phyloP scores from a whole-genome alignment of 2,329 filamentous ascomycete genomes.

The Hypoxylon sp. region DNA sequence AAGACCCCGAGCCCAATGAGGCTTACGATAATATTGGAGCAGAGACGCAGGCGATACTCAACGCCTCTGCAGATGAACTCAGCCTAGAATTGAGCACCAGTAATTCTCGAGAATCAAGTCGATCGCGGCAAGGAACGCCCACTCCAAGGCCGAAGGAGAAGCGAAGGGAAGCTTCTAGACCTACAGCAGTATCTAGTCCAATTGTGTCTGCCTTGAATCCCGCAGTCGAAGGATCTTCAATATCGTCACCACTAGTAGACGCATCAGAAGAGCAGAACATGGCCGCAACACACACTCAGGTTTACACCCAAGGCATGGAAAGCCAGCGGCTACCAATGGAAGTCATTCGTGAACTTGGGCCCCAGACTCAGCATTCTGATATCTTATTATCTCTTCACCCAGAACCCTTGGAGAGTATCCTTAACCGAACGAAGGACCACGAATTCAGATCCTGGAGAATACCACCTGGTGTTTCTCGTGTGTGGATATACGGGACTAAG shows the following conservation, averaged over 20 bases:
- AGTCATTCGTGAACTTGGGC: constrained; percentile 43
- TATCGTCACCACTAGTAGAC: constrained; percentile 18
- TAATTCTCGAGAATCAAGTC: constrained; percentile 13
- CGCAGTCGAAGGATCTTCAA: constrained; percentile 22
- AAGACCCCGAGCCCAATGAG: constrained; percentile 25
- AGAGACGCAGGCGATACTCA: constrained; percentile 37
- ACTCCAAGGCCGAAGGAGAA: constrained; percentile 22
- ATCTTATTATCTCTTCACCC: constrained; percentile 64
- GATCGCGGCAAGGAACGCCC: constrained; percentile 10
- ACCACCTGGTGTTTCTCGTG: constrained; percentile 61
- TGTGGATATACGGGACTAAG: constrained; percentile 67
- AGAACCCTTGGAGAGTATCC: constrained; percentile 59
- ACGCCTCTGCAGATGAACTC: constrained; percentile 24
- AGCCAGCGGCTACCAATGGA: constrained; percentile 46
- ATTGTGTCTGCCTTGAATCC: constrained; percentile 7
- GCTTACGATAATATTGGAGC: constrained; percentile 31
- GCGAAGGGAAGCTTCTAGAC: background rate
- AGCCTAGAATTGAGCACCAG: constrained; percentile 16
- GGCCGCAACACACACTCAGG: constrained; percentile 22
- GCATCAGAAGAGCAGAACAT: constrained; percentile 19
- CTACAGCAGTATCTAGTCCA: background rate
- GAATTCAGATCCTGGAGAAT: constrained; percentile 65
- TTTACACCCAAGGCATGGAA: constrained; percentile 44
- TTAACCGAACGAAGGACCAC: constrained; percentile 59
- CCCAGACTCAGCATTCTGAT: constrained; percentile 54